Percentiles rank a stretch among this genome's conserved stretches.
These are phyloP conservation scores for Metschnikowia gelsemii DNA, from an alignment of 805 yeast genomes.

Conservation along the genomic window DNA sequence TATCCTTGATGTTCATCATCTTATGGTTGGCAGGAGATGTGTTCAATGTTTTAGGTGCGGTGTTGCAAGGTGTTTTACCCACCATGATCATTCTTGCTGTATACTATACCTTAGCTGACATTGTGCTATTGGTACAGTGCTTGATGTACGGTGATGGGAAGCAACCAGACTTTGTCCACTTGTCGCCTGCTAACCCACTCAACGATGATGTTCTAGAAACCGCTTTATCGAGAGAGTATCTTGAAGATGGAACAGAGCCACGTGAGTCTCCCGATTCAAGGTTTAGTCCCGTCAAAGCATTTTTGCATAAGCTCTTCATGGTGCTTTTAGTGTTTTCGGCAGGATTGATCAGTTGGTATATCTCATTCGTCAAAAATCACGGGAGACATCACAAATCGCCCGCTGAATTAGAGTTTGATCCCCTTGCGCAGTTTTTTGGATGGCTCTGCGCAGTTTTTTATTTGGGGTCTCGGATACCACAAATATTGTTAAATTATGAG, in stretches of 20 bases:
- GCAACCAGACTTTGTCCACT: constrained; percentile 68
- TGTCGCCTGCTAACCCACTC: constrained; percentile 87
- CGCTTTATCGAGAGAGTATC: constrained; percentile 46
- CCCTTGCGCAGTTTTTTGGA: constrained; percentile 85
- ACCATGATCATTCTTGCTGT: constrained; percentile 93
- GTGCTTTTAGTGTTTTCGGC: constrained; percentile 66
- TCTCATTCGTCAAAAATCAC: constrained; percentile 53
- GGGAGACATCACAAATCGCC: constrained; percentile 31
- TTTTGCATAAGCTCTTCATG: constrained; percentile 45
- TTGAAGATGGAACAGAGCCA: constrained; percentile 28
- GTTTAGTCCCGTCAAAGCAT: constrained; percentile 24
- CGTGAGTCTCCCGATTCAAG: constrained; percentile 21
- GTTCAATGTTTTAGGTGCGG: constrained; percentile 88
- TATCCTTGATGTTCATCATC: constrained; percentile 80
- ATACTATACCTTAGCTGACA: constrained; percentile 89
- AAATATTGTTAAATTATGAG: constrained; percentile 77
- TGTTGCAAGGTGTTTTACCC: constrained; percentile 85
- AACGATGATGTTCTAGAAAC: constrained; percentile 66
- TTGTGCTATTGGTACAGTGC: constrained; percentile 81
- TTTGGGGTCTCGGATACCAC: constrained; percentile 90
- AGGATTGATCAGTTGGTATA: constrained; percentile 87
- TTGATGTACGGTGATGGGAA: constrained; percentile 68
- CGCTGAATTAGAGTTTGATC: constrained; percentile 58
- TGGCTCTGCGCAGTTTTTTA: constrained; percentile 72
- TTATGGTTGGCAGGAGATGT: constrained; percentile 94